phyloP scores from a whole-genome alignment of 75 land plant species.

The Cryptomeria japonica region DNA sequence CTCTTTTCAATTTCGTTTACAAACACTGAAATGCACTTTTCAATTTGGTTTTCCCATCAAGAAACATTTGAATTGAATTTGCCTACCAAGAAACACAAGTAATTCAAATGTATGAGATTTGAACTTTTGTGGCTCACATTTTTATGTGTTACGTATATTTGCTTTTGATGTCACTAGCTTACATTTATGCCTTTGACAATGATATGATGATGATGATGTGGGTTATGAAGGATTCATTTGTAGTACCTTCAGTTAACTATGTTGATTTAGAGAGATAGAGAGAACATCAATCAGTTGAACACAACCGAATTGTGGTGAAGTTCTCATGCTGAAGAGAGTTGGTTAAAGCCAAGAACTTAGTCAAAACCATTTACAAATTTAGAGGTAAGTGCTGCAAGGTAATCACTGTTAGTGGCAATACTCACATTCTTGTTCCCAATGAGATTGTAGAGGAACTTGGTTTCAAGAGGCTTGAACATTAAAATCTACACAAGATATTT shows the following conservation, averaged over 20 bases:
- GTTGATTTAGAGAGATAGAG: not conserved
- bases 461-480: no score
- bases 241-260: no score
- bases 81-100: not conserved
- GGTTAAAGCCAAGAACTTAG: not conserved
- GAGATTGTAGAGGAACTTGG: not conserved
- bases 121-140: not conserved
- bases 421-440: not conserved
- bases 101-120: no score
- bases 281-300: no score
- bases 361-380: not conserved
- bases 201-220: no score
- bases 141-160: not conserved
- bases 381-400: no score
- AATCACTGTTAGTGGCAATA: not conserved
- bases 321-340: no score
- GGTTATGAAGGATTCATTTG: not conserved
- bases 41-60: no score
- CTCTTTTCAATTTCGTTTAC: not conserved
- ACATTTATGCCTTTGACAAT: no score
- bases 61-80: not conserved
- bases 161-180: not conserved
- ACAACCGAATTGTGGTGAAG: no score
- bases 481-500: not conserved
- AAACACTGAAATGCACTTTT: no score